Evolutionary conservation across 1,284 basidiomycete genomes (phyloP), one percentile per base, ranked within the genome.

Genomic region (Leucoagaricus sp.): DNA sequence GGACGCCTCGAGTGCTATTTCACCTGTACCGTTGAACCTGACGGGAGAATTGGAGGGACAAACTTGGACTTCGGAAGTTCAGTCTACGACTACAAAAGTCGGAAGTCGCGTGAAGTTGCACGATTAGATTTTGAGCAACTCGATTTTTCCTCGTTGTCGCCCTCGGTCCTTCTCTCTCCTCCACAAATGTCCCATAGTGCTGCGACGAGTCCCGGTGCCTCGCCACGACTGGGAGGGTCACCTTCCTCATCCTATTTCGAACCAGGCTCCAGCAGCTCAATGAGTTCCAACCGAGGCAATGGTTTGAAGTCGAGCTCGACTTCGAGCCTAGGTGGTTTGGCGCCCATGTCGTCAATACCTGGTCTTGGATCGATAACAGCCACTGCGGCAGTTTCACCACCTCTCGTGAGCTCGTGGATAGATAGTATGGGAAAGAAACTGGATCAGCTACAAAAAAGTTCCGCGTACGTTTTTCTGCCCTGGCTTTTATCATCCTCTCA

Each of bases 341-440:
- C 60, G n/a, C 57, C 60, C 2, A 53, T 56, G 33, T 50, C 60
- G 38, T 58, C 64, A 1, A 62, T 64, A 41, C 63, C 66, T 25
- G 71, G 70, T 0, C 55, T 72, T 6, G 66, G 67, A 25, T 55
- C 72, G 26, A 55, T 8, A 49, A 40, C 48, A 45, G 54, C 47
- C 21, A 48, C 36, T 15, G 9, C 36, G 21, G 8, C 21, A 28
- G 51, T 55, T 28, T 58, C 60, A 13, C 55, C 65, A 6, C 67
- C 72, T 36, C 61, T 64, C 28, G 52, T 67, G 45, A 62, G 49
- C 25, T 72, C 77, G 29, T 82, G 80, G 82, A 74, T 82, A 64
- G 81, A 75, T 47, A 82, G 64, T 58, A 71, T 84, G 59, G 83
- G 86, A 19, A 84, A 81, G 71, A 84, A 81, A 64, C 80, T 84